Conservation (phyloP, 2,329 filamentous ascomycete genomes). For the Hymenotorrendiella dingleyae region DNA sequence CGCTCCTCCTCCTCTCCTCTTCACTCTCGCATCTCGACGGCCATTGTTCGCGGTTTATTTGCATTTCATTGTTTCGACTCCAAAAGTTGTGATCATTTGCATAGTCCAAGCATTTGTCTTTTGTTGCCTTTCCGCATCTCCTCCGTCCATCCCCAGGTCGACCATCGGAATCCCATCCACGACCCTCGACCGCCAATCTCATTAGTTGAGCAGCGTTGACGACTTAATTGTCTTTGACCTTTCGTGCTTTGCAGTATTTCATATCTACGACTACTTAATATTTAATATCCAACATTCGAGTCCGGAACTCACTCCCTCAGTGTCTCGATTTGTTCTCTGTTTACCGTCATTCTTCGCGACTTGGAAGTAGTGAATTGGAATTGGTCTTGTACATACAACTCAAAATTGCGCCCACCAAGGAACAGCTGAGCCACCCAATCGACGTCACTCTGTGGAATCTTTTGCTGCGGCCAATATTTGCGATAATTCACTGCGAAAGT, state of each 20-base stretch:
- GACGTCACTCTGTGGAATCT: neutral
- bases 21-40: constrained; percentile 3
- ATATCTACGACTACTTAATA: constrained; percentile 21
- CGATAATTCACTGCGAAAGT: neutral
- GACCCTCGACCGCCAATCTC: constrained; percentile 1
- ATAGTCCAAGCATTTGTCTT: constrained; percentile 5
- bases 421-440: neutral
- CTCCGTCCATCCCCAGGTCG: constrained; percentile 2
- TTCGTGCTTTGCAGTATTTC: constrained; percentile 12
- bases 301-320: constrained; percentile 19
- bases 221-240: constrained; percentile 29
- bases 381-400: neutral
- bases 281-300: constrained; percentile 20
- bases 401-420: neutral
- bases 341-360: neutral
- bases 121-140: constrained; percentile 7
- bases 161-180: constrained; percentile 1
- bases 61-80: neutral
- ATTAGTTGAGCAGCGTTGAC: constrained; percentile 23
- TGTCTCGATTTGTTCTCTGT: constrained; percentile 10
- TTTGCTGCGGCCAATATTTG: neutral
- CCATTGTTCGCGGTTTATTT: neutral
- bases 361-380: neutral
- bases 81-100: constrained; percentile 5
- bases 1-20: constrained; percentile 3